phyloP scores from a whole-genome alignment of 768 basidiomycete species.

The Leccinum sublutescens region DNA sequence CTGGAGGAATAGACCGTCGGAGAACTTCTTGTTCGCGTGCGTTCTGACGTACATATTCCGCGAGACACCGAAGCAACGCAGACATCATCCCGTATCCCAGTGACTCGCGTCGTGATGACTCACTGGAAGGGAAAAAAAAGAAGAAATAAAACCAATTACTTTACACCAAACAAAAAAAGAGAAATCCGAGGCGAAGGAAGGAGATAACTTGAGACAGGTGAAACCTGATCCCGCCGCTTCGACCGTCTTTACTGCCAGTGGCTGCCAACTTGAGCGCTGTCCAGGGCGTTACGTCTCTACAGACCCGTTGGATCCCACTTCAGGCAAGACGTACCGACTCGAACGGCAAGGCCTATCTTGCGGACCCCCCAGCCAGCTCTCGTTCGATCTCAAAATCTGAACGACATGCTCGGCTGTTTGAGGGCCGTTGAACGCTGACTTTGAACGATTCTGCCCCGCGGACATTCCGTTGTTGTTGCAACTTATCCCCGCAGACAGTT shows the following conservation, averaged over 20 bases:
- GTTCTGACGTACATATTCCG: neutral
- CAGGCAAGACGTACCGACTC: neutral
- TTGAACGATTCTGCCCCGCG: neutral
- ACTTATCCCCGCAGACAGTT: neutral
- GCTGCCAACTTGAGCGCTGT: neutral
- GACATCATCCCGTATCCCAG: neutral
- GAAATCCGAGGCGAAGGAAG: neutral
- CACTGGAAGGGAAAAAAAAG: neutral
- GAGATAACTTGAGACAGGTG: neutral
- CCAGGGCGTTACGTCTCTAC: neutral
- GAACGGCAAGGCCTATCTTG: neutral
- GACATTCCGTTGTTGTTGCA: neutral
- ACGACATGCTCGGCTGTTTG: conserved; percentile 4
- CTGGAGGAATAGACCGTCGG: neutral
- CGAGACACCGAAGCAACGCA: neutral
- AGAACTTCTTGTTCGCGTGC: neutral
- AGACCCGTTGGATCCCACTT: neutral
- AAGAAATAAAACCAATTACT: neutral
- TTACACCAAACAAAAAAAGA: neutral
- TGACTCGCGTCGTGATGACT: neutral
- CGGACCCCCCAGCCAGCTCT: neutral
- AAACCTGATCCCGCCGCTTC: conserved; percentile 5
- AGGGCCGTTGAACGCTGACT: neutral
- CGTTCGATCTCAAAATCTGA: neutral
- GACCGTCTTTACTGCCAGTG: neutral